A percentile compares a stretch with the other conserved stretches of the same genome.
phyloP scores from a whole-genome alignment of 371 early-diverging fungal species.

The Rhizoclosmatium hyalinum region DNA sequence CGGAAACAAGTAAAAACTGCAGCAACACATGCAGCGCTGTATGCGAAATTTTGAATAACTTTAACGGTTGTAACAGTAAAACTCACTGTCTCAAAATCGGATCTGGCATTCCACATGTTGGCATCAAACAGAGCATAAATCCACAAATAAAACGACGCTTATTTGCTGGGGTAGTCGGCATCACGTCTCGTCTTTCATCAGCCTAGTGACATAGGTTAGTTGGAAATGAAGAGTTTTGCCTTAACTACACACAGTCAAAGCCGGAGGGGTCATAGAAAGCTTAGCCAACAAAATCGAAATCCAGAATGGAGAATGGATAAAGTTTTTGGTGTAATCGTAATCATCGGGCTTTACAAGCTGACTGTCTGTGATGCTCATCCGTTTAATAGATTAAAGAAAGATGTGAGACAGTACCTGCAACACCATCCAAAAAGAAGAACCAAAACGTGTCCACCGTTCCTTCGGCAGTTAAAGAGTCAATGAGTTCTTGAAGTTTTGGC shows the following conservation, averaged over 20 bases:
- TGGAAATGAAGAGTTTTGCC: background rate
- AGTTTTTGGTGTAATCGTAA: slow-evolving; percentile 53
- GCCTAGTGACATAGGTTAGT: slow-evolving; percentile 11
- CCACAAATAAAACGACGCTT: slow-evolving; percentile 57
- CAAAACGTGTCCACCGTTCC: slow-evolving; percentile 52
- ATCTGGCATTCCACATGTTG: slow-evolving; percentile 58
- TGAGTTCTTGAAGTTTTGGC: slow-evolving; percentile 42
- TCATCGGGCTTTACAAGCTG: slow-evolving; percentile 62
- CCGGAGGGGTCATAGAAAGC: slow-evolving; percentile 51
- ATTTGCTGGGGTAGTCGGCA: slow-evolving; percentile 56
- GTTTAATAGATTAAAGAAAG: background rate
- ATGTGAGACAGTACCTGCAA: slow-evolving; percentile 22
- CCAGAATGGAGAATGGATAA: slow-evolving; percentile 58
- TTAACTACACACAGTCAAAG: slow-evolving; percentile 30
- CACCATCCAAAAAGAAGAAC: slow-evolving; percentile 52
- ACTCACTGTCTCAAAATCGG: slow-evolving; percentile 48
- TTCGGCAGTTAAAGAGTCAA: slow-evolving; percentile 44
- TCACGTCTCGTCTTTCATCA: slow-evolving; percentile 43
- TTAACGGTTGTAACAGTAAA: background rate
- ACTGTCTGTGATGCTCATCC: slow-evolving; percentile 39
- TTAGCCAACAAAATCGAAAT: slow-evolving; percentile 53
- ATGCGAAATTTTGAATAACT: background rate
- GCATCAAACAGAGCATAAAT: slow-evolving; percentile 54
- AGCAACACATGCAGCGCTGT: slow-evolving; percentile 49
- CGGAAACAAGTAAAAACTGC: slow-evolving; percentile 51